Percentiles rank a stretch among this genome's conserved stretches.
phyloP scores from a whole-genome alignment of 1,139 yeast genomes.

The Sugiyamaella pinicola region DNA sequence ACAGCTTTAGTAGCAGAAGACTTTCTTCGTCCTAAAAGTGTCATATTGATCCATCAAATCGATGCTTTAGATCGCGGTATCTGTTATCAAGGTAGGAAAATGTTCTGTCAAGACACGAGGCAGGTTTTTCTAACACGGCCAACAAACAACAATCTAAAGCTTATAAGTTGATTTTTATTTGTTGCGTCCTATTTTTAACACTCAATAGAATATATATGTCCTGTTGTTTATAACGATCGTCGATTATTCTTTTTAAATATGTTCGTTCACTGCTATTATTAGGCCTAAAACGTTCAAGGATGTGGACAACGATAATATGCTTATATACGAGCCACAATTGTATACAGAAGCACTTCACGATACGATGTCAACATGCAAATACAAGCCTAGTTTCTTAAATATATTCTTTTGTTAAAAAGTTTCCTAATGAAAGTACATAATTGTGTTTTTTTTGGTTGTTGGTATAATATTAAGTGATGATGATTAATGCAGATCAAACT shows the following conservation, averaged over 20 bases:
- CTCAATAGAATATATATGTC: neutral
- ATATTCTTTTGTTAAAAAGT: no score
- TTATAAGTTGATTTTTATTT: no score
- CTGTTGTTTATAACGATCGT: neutral
- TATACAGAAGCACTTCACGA: no score
- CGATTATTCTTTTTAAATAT: neutral
- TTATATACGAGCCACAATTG: neutral
- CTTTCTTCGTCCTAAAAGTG: constrained; percentile 6
- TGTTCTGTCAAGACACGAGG: no score
- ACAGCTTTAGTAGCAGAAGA: neutral
- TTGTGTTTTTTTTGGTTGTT: no score
- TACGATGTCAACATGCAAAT: no score
- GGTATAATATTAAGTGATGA: neutral
- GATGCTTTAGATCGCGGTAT: neutral
- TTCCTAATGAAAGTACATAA: neutral
- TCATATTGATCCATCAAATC: neutral
- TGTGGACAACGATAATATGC: constrained; percentile 2
- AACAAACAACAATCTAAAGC: neutral
- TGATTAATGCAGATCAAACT: constrained; percentile 25
- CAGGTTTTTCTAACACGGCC: no score
- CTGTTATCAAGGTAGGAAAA: no score
- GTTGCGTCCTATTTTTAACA: neutral
- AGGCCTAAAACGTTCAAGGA: neutral
- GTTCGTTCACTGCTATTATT: constrained; percentile 11
- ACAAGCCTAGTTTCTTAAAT: no score